Base-by-base conservation (phyloP, 2,329 filamentous ascomycete genomes). In the Sporothrix luriei region DNA sequence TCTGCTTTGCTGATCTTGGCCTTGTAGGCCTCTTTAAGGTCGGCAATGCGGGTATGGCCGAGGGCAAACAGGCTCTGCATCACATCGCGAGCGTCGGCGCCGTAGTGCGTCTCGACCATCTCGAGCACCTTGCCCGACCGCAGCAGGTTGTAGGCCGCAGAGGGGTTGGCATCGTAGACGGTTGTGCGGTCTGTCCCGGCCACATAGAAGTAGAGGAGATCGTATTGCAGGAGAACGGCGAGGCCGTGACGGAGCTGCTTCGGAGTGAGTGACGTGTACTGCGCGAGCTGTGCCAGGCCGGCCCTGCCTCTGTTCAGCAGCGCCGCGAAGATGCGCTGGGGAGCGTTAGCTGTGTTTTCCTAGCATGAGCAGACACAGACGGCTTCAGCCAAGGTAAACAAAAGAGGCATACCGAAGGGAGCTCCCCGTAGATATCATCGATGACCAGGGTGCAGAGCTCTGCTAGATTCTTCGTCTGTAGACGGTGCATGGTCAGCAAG, bases 381-480 rank as follows among this genome's bases (percentile, higher is more conserved):
- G n/a, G n/a, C 66, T 59, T 46, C 61, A 40, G 65, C 57, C 69
- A 75, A 51, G 40, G 14, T 3, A 9, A 3, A 5, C 24, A 16
- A 9, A 49, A 33, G 33, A 33, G 7, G 33, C 90, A 76, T 91
- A 97, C 94, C 78, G 93, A 92, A 72, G 93, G 93, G 71, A 98
- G 88, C 82, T 97, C 92, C 77, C 95, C 95, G 79, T 95, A 94
- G 71, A 92, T 85, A 78, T 97, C 93, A 78, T 93, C 89, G 73
- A 98, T 90, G 73, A 97, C 86, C 78, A 97, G 88, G 82, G 90
- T 87, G 84, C 93, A 97, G 77, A 98, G 91, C 87, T 97, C 92
- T 77, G 91, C 88, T 74, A 91, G 85, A 78, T 91, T 87, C 83
- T 93, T 88, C 72, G 87, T 88, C 88, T 90, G 73, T 29, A 64